A percentile compares a stretch with the other conserved stretches of the same genome.
Conservation (phyloP, 2,329 filamentous ascomycete species). For the Phaeosphaeriaceae sp. region DNA sequence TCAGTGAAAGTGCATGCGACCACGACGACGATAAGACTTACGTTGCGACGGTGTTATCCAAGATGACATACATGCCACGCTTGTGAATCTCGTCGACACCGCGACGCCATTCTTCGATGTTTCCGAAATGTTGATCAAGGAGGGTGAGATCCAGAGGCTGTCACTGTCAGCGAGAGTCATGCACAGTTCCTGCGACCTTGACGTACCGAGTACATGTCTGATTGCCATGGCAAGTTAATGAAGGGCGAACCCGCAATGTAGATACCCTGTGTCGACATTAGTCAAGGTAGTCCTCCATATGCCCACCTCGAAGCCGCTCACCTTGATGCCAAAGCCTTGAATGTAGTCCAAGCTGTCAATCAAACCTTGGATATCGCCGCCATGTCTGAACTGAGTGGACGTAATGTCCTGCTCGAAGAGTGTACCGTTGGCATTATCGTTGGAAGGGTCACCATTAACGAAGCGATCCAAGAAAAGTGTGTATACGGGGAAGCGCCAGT, state of each 20-base stretch:
- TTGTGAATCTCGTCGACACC: background rate
- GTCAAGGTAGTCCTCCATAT: background rate
- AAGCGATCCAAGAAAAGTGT: background rate
- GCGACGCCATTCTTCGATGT: constrained; percentile 1
- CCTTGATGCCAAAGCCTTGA: background rate
- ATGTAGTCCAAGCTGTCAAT: constrained; percentile 1
- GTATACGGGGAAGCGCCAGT: background rate
- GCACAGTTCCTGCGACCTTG: background rate
- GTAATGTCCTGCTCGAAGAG: constrained; percentile 1
- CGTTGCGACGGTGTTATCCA: background rate
- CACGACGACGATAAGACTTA: background rate
- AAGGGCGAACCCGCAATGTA: background rate
- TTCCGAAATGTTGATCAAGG: background rate
- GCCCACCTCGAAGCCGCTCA: background rate
- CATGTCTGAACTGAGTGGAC: background rate
- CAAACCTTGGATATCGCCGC: background rate
- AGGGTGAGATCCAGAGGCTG: background rate
- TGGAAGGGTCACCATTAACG: background rate
- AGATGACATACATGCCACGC: background rate
- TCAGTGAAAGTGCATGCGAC: background rate
- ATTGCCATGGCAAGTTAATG: background rate
- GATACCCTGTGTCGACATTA: background rate
- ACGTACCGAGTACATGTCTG: background rate
- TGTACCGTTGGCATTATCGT: background rate
- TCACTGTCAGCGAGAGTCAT: background rate